These are phyloP conservation scores for Xylaria longipes DNA, from an alignment of 495 filamentous ascomycete species.

Conservation along the genomic window DNA sequence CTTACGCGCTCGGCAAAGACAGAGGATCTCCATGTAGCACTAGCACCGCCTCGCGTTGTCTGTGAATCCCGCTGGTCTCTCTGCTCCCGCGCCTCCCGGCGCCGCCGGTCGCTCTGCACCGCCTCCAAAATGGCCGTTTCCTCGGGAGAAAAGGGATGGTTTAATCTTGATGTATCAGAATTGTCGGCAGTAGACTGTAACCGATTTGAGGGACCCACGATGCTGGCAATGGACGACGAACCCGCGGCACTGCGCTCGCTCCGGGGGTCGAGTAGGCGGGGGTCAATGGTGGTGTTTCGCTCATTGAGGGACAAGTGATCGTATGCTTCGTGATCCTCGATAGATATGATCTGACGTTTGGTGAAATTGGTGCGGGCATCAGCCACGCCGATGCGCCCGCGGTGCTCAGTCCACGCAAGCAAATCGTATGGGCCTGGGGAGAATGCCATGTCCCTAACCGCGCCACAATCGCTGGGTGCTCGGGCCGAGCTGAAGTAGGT, in stretches of 20 bases:
- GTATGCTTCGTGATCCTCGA: slow-evolving; percentile 66
- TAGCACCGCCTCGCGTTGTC: slow-evolving; percentile 22
- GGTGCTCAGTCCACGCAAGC: slow-evolving; percentile 91
- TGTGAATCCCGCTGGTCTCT: slow-evolving; percentile 38
- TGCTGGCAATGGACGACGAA: slow-evolving; percentile 38
- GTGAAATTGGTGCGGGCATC: slow-evolving; percentile 80
- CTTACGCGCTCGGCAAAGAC: slow-evolving; percentile 38
- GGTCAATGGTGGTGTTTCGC: slow-evolving; percentile 54
- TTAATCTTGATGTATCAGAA: slow-evolving; percentile 36
- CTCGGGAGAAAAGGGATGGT: slow-evolving; percentile 50
- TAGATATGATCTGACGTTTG: slow-evolving; percentile 73
- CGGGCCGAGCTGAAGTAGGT: slow-evolving; percentile 62
- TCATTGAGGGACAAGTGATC: slow-evolving; percentile 53
- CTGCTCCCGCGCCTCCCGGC: slow-evolving; percentile 43
- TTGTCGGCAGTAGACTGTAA: slow-evolving; percentile 29
- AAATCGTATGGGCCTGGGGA: slow-evolving; percentile 89
- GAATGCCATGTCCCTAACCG: slow-evolving; percentile 90
- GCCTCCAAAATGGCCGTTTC: slow-evolving; percentile 58
- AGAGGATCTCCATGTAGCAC: slow-evolving; percentile 30
- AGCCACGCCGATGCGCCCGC: slow-evolving; percentile 80
- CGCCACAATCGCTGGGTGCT: slow-evolving; percentile 67
- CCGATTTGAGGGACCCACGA: slow-evolving; percentile 22
- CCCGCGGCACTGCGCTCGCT: slow-evolving; percentile 43
- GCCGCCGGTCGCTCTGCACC: slow-evolving; percentile 53
- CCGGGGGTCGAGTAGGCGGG: slow-evolving; percentile 50